These are phyloP conservation scores for Bidens hawaiensis DNA, from an alignment of 140 eudicot species.

Conservation along the genomic window DNA sequence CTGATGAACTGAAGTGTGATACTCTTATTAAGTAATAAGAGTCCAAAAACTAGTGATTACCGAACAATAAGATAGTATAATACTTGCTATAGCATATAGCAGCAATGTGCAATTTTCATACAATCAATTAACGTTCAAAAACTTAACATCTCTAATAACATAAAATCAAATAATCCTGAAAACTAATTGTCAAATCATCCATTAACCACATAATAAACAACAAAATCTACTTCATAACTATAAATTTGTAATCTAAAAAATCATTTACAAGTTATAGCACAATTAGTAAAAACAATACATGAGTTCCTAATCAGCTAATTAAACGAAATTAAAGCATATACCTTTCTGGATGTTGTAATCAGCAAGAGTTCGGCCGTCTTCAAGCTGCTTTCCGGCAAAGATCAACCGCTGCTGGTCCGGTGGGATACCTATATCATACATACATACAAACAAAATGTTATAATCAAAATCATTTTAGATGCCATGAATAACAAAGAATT, in stretches of 20 bases:
- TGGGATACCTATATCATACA: conserved; percentile 27
- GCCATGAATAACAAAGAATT: not conserved
- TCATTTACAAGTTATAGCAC: not conserved
- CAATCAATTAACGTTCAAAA: not conserved
- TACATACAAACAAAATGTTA: conserved; percentile 8
- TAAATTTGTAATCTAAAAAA: not conserved
- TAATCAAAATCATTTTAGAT: not conserved
- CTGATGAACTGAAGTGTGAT: not conserved
- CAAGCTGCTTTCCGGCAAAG: conserved; percentile 54
- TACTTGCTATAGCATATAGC: not conserved
- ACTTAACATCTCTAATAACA: not conserved
- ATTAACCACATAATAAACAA: not conserved
- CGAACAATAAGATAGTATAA: not conserved
- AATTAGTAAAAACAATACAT: not conserved
- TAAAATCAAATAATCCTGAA: not conserved
- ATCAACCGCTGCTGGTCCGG: conserved; percentile 51
- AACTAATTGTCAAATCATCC: not conserved
- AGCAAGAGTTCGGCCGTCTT: conserved; percentile 44
- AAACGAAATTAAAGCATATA: not conserved
- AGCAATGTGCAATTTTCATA: not conserved
- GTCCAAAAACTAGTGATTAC: not conserved
- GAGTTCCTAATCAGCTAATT: not conserved
- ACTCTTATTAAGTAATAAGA: not conserved
- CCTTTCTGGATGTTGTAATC: conserved; percentile 60
- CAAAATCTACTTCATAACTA: too few species aligned